phyloP scores from a whole-genome alignment of 345 rosid species.

The Acer campestre region DNA sequence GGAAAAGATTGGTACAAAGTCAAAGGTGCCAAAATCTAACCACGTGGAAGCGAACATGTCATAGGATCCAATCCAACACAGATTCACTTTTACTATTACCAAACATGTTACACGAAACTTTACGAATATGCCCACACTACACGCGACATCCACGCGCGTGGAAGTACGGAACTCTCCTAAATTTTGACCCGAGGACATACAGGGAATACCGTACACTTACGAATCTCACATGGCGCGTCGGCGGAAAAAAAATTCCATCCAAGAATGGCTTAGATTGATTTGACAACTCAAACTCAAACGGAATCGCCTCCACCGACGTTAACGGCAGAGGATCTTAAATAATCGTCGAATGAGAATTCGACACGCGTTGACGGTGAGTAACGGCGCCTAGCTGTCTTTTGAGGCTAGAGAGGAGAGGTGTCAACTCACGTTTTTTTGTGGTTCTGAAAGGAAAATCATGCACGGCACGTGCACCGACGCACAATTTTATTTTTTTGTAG shows the following conservation, averaged over 20 bases:
- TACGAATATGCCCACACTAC: background rate
- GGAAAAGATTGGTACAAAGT: conserved; percentile 2
- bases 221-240: background rate
- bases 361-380: background rate
- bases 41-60: conserved; percentile 34
- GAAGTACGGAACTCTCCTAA: background rate
- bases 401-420: background rate
- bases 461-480: conserved; percentile 20
- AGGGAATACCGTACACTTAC: background rate
- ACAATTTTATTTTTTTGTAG: background rate
- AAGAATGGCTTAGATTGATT: background rate
- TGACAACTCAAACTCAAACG: background rate
- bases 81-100: background rate
- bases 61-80: conserved; percentile 13
- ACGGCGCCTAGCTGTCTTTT: background rate
- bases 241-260: background rate
- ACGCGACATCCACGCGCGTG: background rate
- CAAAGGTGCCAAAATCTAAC: conserved; percentile 40
- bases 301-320: conserved; percentile 25
- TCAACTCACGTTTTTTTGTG: background rate
- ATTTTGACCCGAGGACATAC: background rate
- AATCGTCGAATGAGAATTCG: background rate
- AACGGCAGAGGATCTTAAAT: conserved; percentile 7
- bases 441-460: conserved; percentile 12
- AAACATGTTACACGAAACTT: background rate